Evolutionary conservation across 176 grass and related monocot genomes (phyloP), one percentile per base, ranked within the genome.

Genomic region (Avena atlantica): DNA sequence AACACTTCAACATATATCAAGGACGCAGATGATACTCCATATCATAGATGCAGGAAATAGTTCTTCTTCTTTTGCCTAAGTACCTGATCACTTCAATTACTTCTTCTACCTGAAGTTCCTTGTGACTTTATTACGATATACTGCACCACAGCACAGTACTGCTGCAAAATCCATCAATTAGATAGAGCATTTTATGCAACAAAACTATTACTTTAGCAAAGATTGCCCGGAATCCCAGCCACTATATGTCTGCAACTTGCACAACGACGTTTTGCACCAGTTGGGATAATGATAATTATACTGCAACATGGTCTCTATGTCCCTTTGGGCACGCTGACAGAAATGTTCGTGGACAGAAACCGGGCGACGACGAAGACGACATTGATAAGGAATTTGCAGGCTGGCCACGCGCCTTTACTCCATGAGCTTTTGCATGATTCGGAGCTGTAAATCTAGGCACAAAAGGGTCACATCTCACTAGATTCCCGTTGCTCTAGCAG

Each of bases 341-440:
- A 74, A 83, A 20, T 62, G 50, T 70, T 62, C n/a, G 69, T 91
- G 89, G 81, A 23, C 52, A 34, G 31, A 77, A 88, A 81, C 21
- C 4, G 9, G 21, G 42, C 82, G n/a, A 74, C 37, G 37, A 40
- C 70, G n/a, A 48, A 42, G 42, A 81, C 76, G 60, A 85, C 67
- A 77, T 62, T 69, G 86, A 91, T 91, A 91, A 91, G 86, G 77
- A 88, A 85, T 84, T 88, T 76, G 49, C 50, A 84, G 5, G 24
- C 11, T 53, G 2, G n/a, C 1, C 25, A n/a, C 51, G 4, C n/a
- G 24, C 23, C 47, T 76, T 81, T 50, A 42, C 59, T 59, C 64
- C 63, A 59, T 34, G 60, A 25, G 47, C 73, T 89, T 83, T 86
- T 86, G 14, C 51, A 58, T 3, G 70, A 88, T 81, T 85, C 85